Evolutionary conservation across 768 basidiomycete species (phyloP).

Genomic region (Chalciporus chontae): DNA sequence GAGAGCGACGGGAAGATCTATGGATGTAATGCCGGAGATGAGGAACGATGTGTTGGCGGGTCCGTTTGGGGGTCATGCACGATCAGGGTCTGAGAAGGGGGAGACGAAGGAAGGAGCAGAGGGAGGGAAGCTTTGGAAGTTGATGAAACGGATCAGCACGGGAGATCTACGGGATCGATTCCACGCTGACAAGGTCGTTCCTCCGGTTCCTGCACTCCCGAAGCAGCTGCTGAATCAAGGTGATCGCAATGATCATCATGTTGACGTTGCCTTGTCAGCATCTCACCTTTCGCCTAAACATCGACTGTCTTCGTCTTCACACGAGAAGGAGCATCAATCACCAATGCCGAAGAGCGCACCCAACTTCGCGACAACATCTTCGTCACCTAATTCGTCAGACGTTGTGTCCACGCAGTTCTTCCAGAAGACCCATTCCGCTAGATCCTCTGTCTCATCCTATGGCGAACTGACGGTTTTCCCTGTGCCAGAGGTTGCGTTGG

Average conservation of each 20-base stretch:
- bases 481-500: conserved; percentile 30
- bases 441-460: conserved; percentile 58
- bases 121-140: conserved; percentile 55
- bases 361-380: conserved; percentile 52
- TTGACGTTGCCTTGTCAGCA: background rate
- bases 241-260: conserved; percentile 1
- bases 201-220: conserved; percentile 62
- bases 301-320: conserved; percentile 1
- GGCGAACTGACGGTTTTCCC: conserved; percentile 41
- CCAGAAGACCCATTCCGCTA: conserved; percentile 41
- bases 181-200: conserved; percentile 30
- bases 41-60: conserved; percentile 11
- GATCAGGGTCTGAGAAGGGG: conserved; percentile 14
- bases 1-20: conserved; percentile 12
- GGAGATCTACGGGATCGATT: conserved; percentile 57
- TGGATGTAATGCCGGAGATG: conserved; percentile 16
- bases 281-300: conserved; percentile 5
- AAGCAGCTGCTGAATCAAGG: conserved; percentile 31
- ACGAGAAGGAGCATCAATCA: conserved; percentile 4
- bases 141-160: conserved; percentile 68
- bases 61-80: conserved; percentile 9
- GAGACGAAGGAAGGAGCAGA: conserved; percentile 18
- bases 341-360: conserved; percentile 22
- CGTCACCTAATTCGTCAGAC: conserved; percentile 60
- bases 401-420: conserved; percentile 53